Percentiles rank a stretch among this genome's conserved stretches.
phyloP scores from a whole-genome alignment of 352 stramenopile species.

The Globisporangium sylvaticum region DNA sequence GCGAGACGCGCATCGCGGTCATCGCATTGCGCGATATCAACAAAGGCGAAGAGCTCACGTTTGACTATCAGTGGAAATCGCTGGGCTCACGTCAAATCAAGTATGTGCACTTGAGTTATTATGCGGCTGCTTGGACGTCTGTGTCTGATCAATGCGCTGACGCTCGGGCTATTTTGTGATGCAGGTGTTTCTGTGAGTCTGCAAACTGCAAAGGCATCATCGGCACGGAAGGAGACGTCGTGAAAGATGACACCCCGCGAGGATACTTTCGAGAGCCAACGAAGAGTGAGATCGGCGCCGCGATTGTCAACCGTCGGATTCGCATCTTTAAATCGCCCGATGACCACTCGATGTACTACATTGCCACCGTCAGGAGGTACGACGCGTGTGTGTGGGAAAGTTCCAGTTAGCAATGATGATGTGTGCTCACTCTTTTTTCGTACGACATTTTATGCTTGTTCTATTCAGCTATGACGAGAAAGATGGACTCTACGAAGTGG shows the following conservation, averaged over 20 bases:
- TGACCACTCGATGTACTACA: slow-evolving; percentile 56
- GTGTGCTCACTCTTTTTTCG: neutral
- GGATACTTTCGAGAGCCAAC: slow-evolving; percentile 70
- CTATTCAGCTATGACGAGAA: slow-evolving; percentile 27
- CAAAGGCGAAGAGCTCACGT: slow-evolving; percentile 90
- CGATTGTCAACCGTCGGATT: slow-evolving; percentile 52
- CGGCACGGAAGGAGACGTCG: slow-evolving; percentile 38
- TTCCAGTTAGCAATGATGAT: neutral
- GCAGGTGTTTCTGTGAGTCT: slow-evolving; percentile 59
- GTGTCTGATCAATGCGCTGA: neutral
- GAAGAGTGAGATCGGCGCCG: slow-evolving; percentile 38
- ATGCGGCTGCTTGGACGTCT: neutral
- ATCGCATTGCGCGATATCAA: slow-evolving; percentile 90
- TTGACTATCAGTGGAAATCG: slow-evolving; percentile 96
- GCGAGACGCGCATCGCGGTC: slow-evolving; percentile 92
- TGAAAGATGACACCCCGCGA: slow-evolving; percentile 33
- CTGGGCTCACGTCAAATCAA: slow-evolving; percentile 78
- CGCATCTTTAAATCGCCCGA: slow-evolving; percentile 57
- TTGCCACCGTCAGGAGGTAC: slow-evolving; percentile 46
- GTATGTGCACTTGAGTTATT: slow-evolving; percentile 11
- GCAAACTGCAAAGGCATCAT: slow-evolving; percentile 77
- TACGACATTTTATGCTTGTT: neutral
- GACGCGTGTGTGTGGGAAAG: neutral
- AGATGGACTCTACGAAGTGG: slow-evolving; percentile 51
- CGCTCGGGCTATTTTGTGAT: neutral